Evolutionary conservation across 768 basidiomycete species (phyloP), one percentile per base, ranked within the genome.

Genomic region (Gymnopilus junonius): DNA sequence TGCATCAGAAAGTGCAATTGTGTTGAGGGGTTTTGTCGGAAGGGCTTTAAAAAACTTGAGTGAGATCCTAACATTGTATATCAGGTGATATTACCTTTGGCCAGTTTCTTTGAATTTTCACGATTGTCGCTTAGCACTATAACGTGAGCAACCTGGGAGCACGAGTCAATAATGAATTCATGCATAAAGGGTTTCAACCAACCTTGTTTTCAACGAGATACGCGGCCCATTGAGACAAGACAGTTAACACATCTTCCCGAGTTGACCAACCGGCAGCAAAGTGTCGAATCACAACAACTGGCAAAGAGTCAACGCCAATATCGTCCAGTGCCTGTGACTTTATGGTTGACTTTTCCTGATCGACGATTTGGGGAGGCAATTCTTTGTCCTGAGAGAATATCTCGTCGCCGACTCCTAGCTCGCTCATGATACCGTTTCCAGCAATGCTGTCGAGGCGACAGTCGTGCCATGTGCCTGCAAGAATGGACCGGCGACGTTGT

Each of bases 61-160:
- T 3, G 29, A 2, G 23, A 23, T 8, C 54, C 20, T 10, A n/a
- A 11, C 11, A 12, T 21, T 17, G 29, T 34, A 31, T 8, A 61
- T 17, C 31, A 3, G 4, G 37, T 48, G 43, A 35, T 34, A 17
- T 17, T 68, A 91, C 94, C 90, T 82, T 90, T 91, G 0, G 93
- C 87, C 7, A 99, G 78, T n/a, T 85, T 81, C 72, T 94, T 97
- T 1, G 87, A 82, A 61, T 96, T 91, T 69, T 95, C 94, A 27
- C 92, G 86, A 67, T 94, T 95, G 72, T 99, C 94, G 68, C 93
- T 93, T 45, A 95, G 79, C 34, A 99, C 87, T 51, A 99, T 80
- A 48, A 97, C 94, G 75, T 99, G 96, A 0, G 97, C 97, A 60
- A 94, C 80, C 93, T 95, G 23, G 42, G 43, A 27, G 43, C n/a